Base-by-base conservation (phyloP, 106 monocot genomes). In the Amphibolis antarctica region DNA sequence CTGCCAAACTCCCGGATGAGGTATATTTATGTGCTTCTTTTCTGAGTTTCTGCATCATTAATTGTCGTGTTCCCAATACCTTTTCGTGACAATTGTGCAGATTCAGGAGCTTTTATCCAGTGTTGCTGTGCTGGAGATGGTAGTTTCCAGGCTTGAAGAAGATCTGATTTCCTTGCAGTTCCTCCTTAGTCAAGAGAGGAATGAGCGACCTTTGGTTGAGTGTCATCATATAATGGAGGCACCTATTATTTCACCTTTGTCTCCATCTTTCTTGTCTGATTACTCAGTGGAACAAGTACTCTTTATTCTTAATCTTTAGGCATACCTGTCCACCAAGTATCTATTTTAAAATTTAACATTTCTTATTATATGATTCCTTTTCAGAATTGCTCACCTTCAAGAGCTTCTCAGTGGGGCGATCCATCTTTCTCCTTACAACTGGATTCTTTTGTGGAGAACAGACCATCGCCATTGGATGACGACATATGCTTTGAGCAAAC, bases 71-170 rank as follows among this genome's bases (percentile, higher is more conserved):
- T 28, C n/a, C 20, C 28, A 29, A 30, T 58, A 12, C 18, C 29
- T 58, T 58, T 10, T 29, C 28, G 28, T 29, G 28, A 17, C 26
- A 58, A 58, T 21, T 27, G 25, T 42, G 19, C 42, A 60, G 60
- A 19, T 60, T 42, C 60, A 12, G 21, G 60, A 60, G 5, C 36
- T 60, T 46, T 44, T 63, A 15, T 46, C 44, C 36, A 46, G 15
- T 63, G 21, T 63, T 47, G 1, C 27, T 14, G 11, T 46, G 15
- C 25, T 63, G 17, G 63, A 63, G 63, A 27, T 45, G 19, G 44
- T 18, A 24, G 63, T 63, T 46, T 63, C 46, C 4, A 63, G 26
- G n/a, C 63, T 63, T 26, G 63, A 63, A 63, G 63, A 63, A 15
- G 63, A 63, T 46, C 27, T 63, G 22, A 72, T 64, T 52, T 30